Percentiles rank a stretch among this genome's conserved stretches.
Evolutionary conservation across 805 yeast species (phyloP).

Genomic region (Hanseniaspora taiwanica): DNA sequence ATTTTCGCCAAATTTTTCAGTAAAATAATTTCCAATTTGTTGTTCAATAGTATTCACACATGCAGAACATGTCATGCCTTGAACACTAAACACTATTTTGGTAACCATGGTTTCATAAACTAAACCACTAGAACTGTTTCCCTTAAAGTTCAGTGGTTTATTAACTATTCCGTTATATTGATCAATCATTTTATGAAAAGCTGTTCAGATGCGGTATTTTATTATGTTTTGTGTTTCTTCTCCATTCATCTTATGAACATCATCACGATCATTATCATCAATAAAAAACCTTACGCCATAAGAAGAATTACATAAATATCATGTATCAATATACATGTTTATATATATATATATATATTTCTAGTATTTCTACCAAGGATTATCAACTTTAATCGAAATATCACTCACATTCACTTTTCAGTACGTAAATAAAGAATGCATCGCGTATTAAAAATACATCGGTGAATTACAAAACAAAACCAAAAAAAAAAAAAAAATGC

Average conservation of each 20-base stretch:
- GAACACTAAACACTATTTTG: constrained; percentile 8
- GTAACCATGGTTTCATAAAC: not conserved
- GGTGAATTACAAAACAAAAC: not conserved
- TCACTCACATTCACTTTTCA: too few species aligned
- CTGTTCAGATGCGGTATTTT: too few species aligned
- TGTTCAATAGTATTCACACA: constrained; percentile 58
- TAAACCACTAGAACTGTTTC: not conserved
- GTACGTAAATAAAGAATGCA: too few species aligned
- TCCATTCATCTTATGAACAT: too few species aligned
- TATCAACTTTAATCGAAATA: too few species aligned
- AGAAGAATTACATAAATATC: not conserved
- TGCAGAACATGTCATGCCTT: constrained; percentile 89
- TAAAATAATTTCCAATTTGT: constrained; percentile 41
- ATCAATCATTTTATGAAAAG: too few species aligned
- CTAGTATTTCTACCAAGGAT: too few species aligned
- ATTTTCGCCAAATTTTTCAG: constrained; percentile 48
- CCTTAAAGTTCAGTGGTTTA: too few species aligned
- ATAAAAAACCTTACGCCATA: not conserved
- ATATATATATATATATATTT: too few species aligned
- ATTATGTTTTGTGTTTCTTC: too few species aligned
- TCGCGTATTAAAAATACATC: not conserved
- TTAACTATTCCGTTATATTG: not conserved
- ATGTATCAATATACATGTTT: too few species aligned
- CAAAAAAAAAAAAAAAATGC: not conserved
- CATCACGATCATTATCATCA: too few species aligned